Conservation (phyloP, 768 basidiomycete species). For the Leccinum pellstonianum region DNA sequence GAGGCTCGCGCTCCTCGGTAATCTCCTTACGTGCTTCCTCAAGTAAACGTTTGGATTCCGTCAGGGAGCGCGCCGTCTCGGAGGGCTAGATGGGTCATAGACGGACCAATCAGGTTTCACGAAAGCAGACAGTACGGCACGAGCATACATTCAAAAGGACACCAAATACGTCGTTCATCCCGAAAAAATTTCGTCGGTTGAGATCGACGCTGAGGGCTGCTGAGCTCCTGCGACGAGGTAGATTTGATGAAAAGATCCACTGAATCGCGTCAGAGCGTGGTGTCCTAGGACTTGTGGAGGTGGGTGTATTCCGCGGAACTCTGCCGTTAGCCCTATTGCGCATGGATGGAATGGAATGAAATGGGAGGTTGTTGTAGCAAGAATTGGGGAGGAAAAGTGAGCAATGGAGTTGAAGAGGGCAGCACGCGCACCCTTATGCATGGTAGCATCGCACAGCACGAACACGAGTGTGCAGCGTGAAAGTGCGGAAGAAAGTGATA, state of each 20-base stretch:
- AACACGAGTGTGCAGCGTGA: slow-evolving; percentile 35
- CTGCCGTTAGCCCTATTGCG: slow-evolving; percentile 26
- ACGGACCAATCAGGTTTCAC: slow-evolving; percentile 11
- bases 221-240: slow-evolving; percentile 58
- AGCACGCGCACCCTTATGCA: slow-evolving; percentile 27
- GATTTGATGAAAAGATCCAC: slow-evolving; percentile 75
- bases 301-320: slow-evolving; percentile 24
- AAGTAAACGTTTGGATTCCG: slow-evolving; percentile 71
- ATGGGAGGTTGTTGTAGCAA: slow-evolving; percentile 8
- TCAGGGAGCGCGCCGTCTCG: slow-evolving; percentile 74
- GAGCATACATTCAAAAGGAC: slow-evolving; percentile 69
- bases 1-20: slow-evolving; percentile 60
- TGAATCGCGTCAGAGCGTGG: slow-evolving; percentile 48
- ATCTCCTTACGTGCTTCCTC: slow-evolving; percentile 80
- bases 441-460: slow-evolving; percentile 28
- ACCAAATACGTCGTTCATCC: slow-evolving; percentile 73
- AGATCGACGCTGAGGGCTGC: slow-evolving; percentile 59
- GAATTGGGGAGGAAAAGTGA: slow-evolving; percentile 10
- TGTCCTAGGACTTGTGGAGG: slow-evolving; percentile 28
- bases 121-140: slow-evolving; percentile 2
- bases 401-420: slow-evolving; percentile 19
- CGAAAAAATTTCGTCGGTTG: slow-evolving; percentile 72
- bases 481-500: slow-evolving; percentile 16
- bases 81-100: slow-evolving; percentile 52
- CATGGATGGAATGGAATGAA: slow-evolving; percentile 19